phyloP scores from a whole-genome alignment of 768 basidiomycete species.

The Rhodotorula graminis region DNA sequence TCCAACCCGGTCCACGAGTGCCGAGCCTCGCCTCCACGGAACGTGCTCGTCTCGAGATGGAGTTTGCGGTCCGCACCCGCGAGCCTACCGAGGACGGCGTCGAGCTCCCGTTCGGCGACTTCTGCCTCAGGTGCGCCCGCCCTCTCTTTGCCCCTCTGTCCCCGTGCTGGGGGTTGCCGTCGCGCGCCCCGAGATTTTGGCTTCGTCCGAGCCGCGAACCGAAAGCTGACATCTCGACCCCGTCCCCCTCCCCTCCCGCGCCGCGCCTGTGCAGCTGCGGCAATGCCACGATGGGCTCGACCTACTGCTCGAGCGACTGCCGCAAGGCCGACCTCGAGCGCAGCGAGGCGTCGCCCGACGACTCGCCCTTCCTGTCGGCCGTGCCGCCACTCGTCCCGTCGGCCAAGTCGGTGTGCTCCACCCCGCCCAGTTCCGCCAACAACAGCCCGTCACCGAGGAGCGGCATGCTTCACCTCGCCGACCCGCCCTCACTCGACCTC shows the following conservation, averaged over 20 bases:
- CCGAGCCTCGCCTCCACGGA: neutral
- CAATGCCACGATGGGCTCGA: slow-evolving; percentile 19
- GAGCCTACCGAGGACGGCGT: slow-evolving; percentile 4
- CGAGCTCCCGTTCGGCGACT: slow-evolving; percentile 29
- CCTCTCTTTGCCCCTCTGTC: too few relatives aligned
- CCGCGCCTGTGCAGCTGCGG: slow-evolving; percentile 24
- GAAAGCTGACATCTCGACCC: neutral
- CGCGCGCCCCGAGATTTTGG: neutral
- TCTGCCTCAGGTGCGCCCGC: slow-evolving; percentile 29
- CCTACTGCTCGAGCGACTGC: slow-evolving; percentile 33
- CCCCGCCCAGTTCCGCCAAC: slow-evolving; percentile 28
- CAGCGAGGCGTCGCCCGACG: slow-evolving; percentile 24
- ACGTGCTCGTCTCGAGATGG: slow-evolving; percentile 1
- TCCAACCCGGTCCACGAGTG: neutral
- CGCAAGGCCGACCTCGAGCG: slow-evolving; percentile 18
- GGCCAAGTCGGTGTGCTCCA: slow-evolving; percentile 27
- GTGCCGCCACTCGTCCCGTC: slow-evolving; percentile 32
- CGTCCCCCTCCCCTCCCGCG: neutral
- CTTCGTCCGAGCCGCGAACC: neutral
- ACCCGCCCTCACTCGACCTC: slow-evolving; percentile 34
- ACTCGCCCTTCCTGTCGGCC: slow-evolving; percentile 27
- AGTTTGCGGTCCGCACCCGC: too few relatives aligned
- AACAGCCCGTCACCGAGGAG: slow-evolving; percentile 9
- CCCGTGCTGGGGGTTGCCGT: too few relatives aligned
- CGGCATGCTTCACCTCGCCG: neutral